These are phyloP conservation scores for Phaseolus lunatus DNA, from an alignment of 306 rosid species.

Conservation along the genomic window DNA sequence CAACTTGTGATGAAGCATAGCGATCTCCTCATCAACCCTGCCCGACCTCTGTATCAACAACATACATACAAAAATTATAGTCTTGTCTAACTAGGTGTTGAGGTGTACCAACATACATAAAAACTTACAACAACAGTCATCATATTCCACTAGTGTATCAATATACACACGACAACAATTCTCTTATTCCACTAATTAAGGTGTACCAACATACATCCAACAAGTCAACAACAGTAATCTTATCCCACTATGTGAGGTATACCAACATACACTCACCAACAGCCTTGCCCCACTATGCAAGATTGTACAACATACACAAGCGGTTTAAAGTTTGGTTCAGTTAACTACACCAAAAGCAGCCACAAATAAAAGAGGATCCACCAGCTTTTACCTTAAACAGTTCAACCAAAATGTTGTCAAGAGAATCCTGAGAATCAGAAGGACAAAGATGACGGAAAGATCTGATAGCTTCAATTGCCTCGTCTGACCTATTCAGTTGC, in stretches of 20 bases:
- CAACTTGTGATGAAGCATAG: slow-evolving; percentile 80
- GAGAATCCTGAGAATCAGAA: slow-evolving; percentile 83
- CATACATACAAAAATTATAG: background rate
- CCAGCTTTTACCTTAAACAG: slow-evolving; percentile 72
- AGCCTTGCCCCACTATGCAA: background rate
- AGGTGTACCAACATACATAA: background rate
- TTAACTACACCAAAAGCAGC: background rate
- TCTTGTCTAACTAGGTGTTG: background rate
- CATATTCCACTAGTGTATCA: background rate
- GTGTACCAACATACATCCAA: background rate
- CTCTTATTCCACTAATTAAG: background rate
- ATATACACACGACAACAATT: background rate
- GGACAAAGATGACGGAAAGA: slow-evolving; percentile 94
- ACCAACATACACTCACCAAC: background rate
- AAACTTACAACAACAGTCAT: background rate
- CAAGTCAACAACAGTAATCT: no score
- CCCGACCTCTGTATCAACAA: slow-evolving; percentile 72
- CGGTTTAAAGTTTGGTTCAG: background rate
- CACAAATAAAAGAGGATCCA: slow-evolving; percentile 9
- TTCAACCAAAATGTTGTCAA: slow-evolving; percentile 86
- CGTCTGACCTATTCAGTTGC: slow-evolving; percentile 83
- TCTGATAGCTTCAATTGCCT: slow-evolving; percentile 89
- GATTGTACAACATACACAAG: background rate
- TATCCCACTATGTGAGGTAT: background rate
- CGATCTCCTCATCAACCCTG: slow-evolving; percentile 89